Percentiles rank a stretch among this genome's conserved stretches.
These are phyloP conservation scores for Colletotrichum liriopes DNA, from an alignment of 2,329 filamentous ascomycete genomes.

Conservation along the genomic window DNA sequence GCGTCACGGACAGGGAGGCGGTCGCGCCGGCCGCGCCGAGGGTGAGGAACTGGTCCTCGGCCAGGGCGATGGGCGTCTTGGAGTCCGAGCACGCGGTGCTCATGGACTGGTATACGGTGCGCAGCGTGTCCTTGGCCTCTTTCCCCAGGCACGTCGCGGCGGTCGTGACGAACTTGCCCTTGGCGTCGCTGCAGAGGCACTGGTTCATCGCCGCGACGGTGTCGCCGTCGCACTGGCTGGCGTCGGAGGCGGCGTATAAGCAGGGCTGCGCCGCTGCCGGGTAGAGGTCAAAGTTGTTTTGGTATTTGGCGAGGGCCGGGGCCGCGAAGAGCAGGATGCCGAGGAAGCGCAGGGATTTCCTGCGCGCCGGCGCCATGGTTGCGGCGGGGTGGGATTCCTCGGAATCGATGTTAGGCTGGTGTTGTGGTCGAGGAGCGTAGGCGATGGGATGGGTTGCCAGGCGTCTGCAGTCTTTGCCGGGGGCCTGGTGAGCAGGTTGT, in stretches of 20 bases:
- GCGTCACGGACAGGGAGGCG: slow-evolving; percentile 39
- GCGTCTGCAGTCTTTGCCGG: neutral
- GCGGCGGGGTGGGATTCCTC: neutral
- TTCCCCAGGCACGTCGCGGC: slow-evolving; percentile 63
- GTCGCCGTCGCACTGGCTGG: slow-evolving; percentile 58
- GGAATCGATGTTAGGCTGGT: neutral
- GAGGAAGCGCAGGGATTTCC: slow-evolving; percentile 42
- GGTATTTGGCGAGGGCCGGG: slow-evolving; percentile 46
- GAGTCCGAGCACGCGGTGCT: slow-evolving; percentile 60
- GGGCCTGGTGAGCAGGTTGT: neutral
- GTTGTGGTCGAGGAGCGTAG: neutral
- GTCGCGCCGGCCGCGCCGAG: slow-evolving; percentile 41
- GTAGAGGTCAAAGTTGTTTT: slow-evolving; percentile 62
- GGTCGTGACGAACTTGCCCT: slow-evolving; percentile 63
- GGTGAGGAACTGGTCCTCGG: slow-evolving; percentile 58
- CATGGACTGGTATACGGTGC: slow-evolving; percentile 61
- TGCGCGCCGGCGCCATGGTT: slow-evolving; percentile 31
- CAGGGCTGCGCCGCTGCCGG: slow-evolving; percentile 60
- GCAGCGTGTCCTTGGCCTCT: slow-evolving; percentile 54
- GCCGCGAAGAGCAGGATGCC: slow-evolving; percentile 47
- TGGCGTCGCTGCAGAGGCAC: slow-evolving; percentile 65
- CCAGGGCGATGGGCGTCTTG: slow-evolving; percentile 60
- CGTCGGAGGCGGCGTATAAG: slow-evolving; percentile 57
- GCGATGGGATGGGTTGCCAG: neutral
- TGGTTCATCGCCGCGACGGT: slow-evolving; percentile 59